phyloP scores from a whole-genome alignment of 192 early-diverging fungal genomes.

The Obelidium mucronatum region DNA sequence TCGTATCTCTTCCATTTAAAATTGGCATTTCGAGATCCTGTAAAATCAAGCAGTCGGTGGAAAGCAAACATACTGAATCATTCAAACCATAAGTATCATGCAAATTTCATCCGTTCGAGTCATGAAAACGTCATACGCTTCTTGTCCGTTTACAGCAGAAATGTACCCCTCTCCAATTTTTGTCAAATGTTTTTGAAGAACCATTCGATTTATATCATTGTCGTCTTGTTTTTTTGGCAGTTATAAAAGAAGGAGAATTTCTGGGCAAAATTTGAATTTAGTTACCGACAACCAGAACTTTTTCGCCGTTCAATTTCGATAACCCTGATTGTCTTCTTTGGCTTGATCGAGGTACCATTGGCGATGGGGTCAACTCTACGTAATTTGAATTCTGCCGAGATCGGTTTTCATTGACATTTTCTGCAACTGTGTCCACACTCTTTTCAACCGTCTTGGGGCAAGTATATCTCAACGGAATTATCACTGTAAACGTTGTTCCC shows the following conservation, averaged over 20 bases:
- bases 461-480: slow-evolving; percentile 34
- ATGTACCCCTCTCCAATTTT: slow-evolving; percentile 57
- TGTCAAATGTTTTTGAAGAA: slow-evolving; percentile 62
- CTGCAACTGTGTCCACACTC: background rate
- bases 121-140: slow-evolving; percentile 60
- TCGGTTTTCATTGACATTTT: background rate
- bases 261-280: background rate
- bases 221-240: slow-evolving; percentile 45
- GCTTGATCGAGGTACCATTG: no score
- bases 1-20: slow-evolving; percentile 63
- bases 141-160: slow-evolving; percentile 62
- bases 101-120: background rate
- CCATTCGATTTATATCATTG: slow-evolving; percentile 66
- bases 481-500: slow-evolving; percentile 47
- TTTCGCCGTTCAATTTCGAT: no score
- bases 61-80: slow-evolving; percentile 1
- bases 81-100: slow-evolving; percentile 30
- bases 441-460: background rate
- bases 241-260: slow-evolving; percentile 28
- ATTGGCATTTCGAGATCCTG: slow-evolving; percentile 71
- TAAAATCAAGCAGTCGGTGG: slow-evolving; percentile 48
- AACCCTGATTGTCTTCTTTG: no score
- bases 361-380: slow-evolving; percentile 3
- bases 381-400: background rate
- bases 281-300: slow-evolving; percentile 35